Evolutionary conservation across 768 basidiomycete genomes (phyloP), one percentile per base, ranked within the genome.

Genomic region (Pleurotus cornucopiae): DNA sequence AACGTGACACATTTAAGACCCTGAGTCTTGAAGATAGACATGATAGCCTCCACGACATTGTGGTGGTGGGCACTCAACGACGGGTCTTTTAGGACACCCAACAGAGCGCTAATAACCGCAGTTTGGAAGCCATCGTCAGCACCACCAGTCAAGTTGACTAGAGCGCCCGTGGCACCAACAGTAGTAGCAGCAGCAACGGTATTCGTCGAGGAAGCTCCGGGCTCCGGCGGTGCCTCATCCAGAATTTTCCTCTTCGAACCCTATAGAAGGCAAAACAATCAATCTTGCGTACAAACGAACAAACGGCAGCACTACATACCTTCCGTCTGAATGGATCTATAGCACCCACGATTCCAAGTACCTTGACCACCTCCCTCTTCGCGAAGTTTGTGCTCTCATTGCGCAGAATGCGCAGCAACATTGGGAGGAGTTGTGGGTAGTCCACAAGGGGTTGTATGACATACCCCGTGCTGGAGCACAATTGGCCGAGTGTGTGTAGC

Each of bases 1-100:
- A 98, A 98, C 1, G 91, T 84, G 16, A 96, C 94, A 69, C 94
- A 97, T 77, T 95, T 94, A 66, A 98, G 73, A 14, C 96, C 94
- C 65, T 98, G 95, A 0, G 94, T 97, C 70, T 95, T 94, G 81
- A 98, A 99, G 58, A 99, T 98, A 46, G 93, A 89, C 93, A 98
- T 98, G 63, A 99, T 89, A 1, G 94, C 94, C 67, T 98, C 94
- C 56, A 98, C 94, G 46, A 95, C 96, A 23, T 86, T 89, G 64
- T 96, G 89, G 63, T 98, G 94, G 63, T 92, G 88, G 55, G 77
- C 85, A 64, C 81, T 89, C 57, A 97, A 78, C 1, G 94, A 86
- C 54, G 91, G 86, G 67, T 99, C 97, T 66, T 87, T 91, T 58
- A 99, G 69, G 57, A 99, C 89, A 41, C 83, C 80, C 34, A 98